Base-by-base conservation (phyloP, 345 rosid genomes). In the Kandelia obovata region DNA sequence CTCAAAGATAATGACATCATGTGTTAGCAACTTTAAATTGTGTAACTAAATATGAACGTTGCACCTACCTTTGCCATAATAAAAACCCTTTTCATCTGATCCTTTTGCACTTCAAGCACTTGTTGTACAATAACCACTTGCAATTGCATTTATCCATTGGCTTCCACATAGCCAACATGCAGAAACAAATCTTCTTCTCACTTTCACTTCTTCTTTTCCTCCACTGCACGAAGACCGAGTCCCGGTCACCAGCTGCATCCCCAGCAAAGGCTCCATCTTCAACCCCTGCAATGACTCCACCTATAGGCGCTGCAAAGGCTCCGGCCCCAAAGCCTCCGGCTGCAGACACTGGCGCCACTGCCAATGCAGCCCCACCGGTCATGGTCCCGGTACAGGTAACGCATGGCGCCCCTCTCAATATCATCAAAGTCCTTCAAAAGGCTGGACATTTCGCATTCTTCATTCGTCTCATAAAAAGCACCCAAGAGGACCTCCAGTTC, bases 351-450 rank as follows among this genome's bases (percentile, higher is more conserved):
- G 59, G 27, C 28, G 30, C 59, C 30, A 0, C 59, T 15, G 28
- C 59, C 59, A 55, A n/a, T 26, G 62, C 72, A 6, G 67, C 61
- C n/a, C n/a, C 77, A 28, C 67, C 77, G 6, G 68, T 53, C 7
- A 60, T 73, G 66, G 72, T 67, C 35, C 71, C 66, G 5, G 58
- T 59, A 25, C 47, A 58, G 8, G 65, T 49, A 3, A 34, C 74
- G 6, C n/a, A 84, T 17, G 87, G 82, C 17, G 19, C 19, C 15
- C 87, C 77, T 13, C 64, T 67, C 7, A 62, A 67, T 13, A 37
- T 73, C 20, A 23, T 67, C 15, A 73, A 73, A 68, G 62, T 73
- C 27, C 72, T 73, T 2, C 67, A 73, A 30, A 73, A 73, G 52
- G 72, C 72, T 1, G 72, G 77, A 31, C 72, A 73, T 43, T 73